Evolutionary conservation across 2,329 filamentous ascomycete species (phyloP), one percentile per base, ranked within the genome.

Genomic region (Monosporascus sp.): DNA sequence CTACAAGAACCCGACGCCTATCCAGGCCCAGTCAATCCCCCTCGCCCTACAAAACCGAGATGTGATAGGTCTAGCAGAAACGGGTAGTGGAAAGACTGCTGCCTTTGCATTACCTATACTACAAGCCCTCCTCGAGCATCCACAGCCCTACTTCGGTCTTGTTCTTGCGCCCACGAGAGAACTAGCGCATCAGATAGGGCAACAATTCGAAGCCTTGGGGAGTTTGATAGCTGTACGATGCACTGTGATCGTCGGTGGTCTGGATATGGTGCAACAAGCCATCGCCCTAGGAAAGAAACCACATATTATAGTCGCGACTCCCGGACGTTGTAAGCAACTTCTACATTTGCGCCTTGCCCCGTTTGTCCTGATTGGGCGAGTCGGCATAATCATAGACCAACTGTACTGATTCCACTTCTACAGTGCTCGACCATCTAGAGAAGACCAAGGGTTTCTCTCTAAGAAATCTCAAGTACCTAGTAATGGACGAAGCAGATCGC

Each of bases 361-460:
- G 31, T 35, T 35, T 35, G 31, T 14, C 31, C 3, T 14, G 31
- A 35, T 31, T 31, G 27, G 27, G 27, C 27, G 27, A 11, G 31
- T 14, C 19, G 17, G 8, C 7, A 19, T n/a, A 41, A 11, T 41
- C 38, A 41, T 41, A 41, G 38, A 5, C 38, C 38, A n/a, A n/a
- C 3, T 4, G 17, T n/a, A 11, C 38, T 41, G 38, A 41, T 11
- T 20, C 7, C 11, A n/a, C 7, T 11, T 8, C 19, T 41, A 46
- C 22, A 46, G 75, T 97, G 22, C 78, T 97, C 5, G 94, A 97
- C 65, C 94, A 99, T 63, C 76, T 97, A 8, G 91, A 97, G 69
- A 96, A 96, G 72, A 99, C 94, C 2, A 97, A 96, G 71, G 93
- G 94, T 11, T 97, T 99, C 72, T 92, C 88, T 2, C 75, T 97